Percentiles rank a stretch among this genome's conserved stretches.
Evolutionary conservation across 768 basidiomycete genomes (phyloP).

Genomic region (Pulveroboletus sp.): DNA sequence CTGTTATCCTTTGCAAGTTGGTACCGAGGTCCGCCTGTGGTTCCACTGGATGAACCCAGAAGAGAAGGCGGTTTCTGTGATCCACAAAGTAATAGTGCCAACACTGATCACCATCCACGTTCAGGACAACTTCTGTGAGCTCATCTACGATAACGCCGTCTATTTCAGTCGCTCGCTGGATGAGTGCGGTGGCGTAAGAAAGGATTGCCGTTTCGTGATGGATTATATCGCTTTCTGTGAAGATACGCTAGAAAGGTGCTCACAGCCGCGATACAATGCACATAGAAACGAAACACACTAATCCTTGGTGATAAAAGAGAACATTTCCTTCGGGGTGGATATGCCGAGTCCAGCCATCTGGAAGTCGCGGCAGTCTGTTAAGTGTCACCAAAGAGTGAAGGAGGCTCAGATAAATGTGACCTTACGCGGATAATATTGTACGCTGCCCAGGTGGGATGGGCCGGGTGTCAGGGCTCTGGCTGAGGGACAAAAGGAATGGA

Average conservation of each 20-base stretch:
- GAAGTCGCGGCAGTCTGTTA: background rate
- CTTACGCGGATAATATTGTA: conserved; percentile 4
- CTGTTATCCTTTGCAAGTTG: background rate
- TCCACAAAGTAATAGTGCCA: conserved; percentile 20
- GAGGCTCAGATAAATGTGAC: no score
- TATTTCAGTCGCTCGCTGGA: background rate
- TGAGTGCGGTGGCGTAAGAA: conserved; percentile 1
- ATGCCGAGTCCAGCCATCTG: conserved; percentile 8
- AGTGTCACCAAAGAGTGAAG: no score
- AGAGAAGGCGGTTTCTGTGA: conserved; percentile 1
- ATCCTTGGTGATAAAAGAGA: conserved; percentile 12
- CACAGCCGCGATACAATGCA: background rate
- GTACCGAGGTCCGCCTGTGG: background rate
- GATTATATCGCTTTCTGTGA: conserved; percentile 10
- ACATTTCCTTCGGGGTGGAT: conserved; percentile 12
- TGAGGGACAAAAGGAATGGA: background rate
- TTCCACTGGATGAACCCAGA: no score
- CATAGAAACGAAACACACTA: background rate
- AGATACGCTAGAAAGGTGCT: conserved; percentile 6
- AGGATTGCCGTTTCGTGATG: background rate
- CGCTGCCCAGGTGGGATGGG: conserved; percentile 6
- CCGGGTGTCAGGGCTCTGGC: background rate
- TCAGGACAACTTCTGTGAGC: conserved; percentile 8
- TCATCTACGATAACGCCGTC: background rate
- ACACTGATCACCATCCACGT: background rate